phyloP scores from a whole-genome alignment of 129 eudicot genomes.

The Tagetes patula region DNA sequence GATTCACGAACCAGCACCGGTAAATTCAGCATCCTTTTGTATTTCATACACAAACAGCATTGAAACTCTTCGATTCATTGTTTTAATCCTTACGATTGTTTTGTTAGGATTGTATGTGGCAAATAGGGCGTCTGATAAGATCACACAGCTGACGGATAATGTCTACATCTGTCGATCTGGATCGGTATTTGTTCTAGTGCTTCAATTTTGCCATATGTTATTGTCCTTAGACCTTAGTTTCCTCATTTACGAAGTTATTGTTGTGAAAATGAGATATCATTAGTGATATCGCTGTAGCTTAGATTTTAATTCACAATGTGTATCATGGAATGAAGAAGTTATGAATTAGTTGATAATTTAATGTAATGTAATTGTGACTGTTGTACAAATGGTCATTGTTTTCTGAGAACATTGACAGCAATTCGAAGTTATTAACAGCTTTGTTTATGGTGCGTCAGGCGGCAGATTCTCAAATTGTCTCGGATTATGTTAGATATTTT shows the following conservation, averaged over 20 bases:
- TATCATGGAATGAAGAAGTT: background rate
- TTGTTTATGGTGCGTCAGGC: conserved; percentile 53
- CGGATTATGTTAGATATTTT: conserved; percentile 85
- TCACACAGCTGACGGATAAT: conserved; percentile 80
- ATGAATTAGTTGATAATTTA: conserved; percentile 1
- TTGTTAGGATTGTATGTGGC: conserved; percentile 79
- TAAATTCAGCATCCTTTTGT: conserved; percentile 16
- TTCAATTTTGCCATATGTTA: background rate
- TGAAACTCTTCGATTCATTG: background rate
- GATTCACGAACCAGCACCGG: conserved; percentile 42
- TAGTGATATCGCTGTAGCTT: background rate
- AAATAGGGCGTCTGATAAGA: conserved; percentile 89
- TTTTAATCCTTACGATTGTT: background rate
- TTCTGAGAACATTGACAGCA: background rate
- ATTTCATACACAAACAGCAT: background rate
- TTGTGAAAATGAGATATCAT: background rate
- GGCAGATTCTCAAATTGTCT: conserved; percentile 85
- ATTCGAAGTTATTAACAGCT: background rate
- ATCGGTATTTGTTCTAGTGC: conserved; percentile 50
- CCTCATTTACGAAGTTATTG: background rate
- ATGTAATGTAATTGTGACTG: background rate
- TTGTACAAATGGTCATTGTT: conserved; percentile 5
- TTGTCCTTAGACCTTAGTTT: background rate
- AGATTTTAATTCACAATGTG: background rate
- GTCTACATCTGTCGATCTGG: conserved; percentile 87